Conservation (phyloP, 306 rosid species). For the Rosa chinensis region DNA sequence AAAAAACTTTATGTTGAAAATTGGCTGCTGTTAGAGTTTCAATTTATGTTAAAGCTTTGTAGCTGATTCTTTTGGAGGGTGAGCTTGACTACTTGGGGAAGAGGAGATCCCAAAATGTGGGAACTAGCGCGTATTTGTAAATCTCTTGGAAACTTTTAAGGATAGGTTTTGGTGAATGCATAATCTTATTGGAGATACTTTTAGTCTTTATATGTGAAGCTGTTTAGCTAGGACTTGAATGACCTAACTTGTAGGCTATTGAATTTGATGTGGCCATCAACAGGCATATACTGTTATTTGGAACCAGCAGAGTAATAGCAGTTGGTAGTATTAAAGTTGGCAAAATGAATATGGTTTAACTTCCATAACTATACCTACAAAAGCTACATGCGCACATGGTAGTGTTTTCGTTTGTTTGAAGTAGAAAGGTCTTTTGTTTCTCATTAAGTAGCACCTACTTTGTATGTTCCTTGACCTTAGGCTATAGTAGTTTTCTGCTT, state of each 20-base stretch:
- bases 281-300: neutral
- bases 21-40: neutral
- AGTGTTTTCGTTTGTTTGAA: neutral
- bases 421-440: neutral
- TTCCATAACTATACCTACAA: neutral
- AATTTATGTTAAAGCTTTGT: neutral
- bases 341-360: neutral
- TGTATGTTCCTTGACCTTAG: neutral
- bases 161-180: neutral
- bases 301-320: neutral
- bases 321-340: neutral
- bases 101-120: neutral
- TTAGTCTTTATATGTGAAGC: neutral
- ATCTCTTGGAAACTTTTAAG: neutral
- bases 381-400: neutral
- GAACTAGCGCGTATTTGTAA: neutral
- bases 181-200: neutral
- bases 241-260: neutral
- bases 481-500: neutral
- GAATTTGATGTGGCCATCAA: neutral
- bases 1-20: neutral
- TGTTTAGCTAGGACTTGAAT: neutral
- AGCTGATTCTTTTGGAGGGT: neutral
- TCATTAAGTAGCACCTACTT: neutral
- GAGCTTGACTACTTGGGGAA: neutral